Evolutionary conservation across 2,329 filamentous ascomycete species (phyloP).

Genomic region (Trematosphaeria pertusa): DNA sequence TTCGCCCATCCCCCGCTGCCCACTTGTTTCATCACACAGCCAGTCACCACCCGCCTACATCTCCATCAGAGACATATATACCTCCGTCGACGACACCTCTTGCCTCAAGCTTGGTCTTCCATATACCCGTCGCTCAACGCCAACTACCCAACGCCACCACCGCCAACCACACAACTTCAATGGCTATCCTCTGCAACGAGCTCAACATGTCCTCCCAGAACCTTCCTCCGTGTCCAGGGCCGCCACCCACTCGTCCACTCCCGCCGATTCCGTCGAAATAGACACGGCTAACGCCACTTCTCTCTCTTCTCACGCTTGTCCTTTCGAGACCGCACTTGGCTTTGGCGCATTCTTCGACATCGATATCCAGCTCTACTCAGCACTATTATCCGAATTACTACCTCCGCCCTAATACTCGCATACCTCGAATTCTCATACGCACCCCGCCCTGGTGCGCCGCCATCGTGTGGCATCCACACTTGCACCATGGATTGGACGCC

Average conservation of each 20-base stretch:
- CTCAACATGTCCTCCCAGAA: conserved; percentile 48
- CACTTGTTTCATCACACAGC: conserved; percentile 45
- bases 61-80: conserved; percentile 10
- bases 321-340: conserved; percentile 28
- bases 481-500: conserved; percentile 31
- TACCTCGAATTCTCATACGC: conserved; percentile 23
- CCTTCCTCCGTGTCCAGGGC: conserved; percentile 56
- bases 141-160: conserved; percentile 11
- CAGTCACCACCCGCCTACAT: conserved; percentile 18
- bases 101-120: conserved; percentile 4
- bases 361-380: conserved; percentile 18
- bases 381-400: conserved; percentile 21
- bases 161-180: conserved; percentile 27
- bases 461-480: conserved; percentile 33
- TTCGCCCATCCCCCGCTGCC: conserved; percentile 41
- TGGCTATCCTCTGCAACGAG: conserved; percentile 48
- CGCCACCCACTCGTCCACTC: conserved; percentile 56
- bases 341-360: conserved; percentile 32
- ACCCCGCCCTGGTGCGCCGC: conserved; percentile 14
- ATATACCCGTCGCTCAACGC: conserved; percentile 11
- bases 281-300: conserved; percentile 12
- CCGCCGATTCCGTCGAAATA: conserved; percentile 56
- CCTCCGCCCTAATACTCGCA: conserved; percentile 25
- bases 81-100: conserved; percentile 16
- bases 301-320: conserved; percentile 17